Evolutionary conservation across 2,329 filamentous ascomycete species (phyloP), one percentile per base, ranked within the genome.

Genomic region (Sclerotinia glacialis): DNA sequence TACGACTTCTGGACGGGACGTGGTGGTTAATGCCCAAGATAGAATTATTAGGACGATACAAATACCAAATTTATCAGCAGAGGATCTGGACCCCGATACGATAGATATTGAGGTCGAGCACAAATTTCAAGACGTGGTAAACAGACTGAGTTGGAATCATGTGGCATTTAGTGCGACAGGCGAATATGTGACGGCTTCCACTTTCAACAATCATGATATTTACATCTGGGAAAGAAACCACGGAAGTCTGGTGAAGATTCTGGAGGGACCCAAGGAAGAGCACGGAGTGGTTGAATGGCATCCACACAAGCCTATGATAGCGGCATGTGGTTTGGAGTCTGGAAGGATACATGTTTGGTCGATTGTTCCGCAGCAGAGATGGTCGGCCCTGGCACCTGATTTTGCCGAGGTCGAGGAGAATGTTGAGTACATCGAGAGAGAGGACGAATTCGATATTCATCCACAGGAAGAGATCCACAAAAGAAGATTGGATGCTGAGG

Each of bases 371-470:
- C 94, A 95, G 12, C 96, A 99, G 76, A 91, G 95, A 73, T 99
- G 95, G 96, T 97, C 93, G 21, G 94, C 95, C 1, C 84, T 99
- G 40, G 96, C 96, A 7, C 95, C 95, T 0, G 96, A 99, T 78
- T 99, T 99, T 78, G 91, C 89, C 50, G 95, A 99, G 78, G 93
- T 99, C 18, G 95, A 99, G 78, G 95, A 99, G 79, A 99, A 99
- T 73, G 93, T 97, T 28, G 92, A 98, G 77, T 99, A 99, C 76
- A 86, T 96, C 52, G 95, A 99, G 78, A 86, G 87, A 66, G 95
- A 99, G 79, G 95, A 99, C 76, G 95, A 99, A 76, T 99, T 99
- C 73, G 96, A 99, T 77, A 96, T 98, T 66, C 95, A 98, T 76
- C 93, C 93, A 0, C 89, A 94, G 67, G 94, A 97, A 76, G 94